Evolutionary conservation across 2,329 filamentous ascomycete genomes (phyloP).

Genomic region (Penicillium freii): DNA sequence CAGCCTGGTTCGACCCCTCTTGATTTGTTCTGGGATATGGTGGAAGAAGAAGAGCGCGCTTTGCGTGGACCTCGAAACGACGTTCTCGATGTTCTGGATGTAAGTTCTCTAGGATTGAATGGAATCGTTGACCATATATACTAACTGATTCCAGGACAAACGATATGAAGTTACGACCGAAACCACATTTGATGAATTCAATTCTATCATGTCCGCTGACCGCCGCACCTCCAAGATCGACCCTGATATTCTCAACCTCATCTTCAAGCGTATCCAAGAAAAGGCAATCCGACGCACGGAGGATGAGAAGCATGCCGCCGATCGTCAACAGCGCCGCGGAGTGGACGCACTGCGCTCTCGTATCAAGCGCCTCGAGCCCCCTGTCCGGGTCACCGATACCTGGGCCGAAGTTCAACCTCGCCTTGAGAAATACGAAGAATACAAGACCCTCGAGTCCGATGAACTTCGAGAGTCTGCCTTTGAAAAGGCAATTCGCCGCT

Average conservation of each 20-base stretch:
- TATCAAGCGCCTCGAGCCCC: conserved; percentile 87
- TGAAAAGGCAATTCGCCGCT: conserved; percentile 83
- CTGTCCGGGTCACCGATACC: conserved; percentile 71
- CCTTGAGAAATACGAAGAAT: conserved; percentile 79
- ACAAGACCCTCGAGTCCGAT: conserved; percentile 76
- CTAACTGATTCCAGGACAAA: conserved; percentile 66
- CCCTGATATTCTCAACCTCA: conserved; percentile 71
- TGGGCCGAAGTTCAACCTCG: conserved; percentile 85
- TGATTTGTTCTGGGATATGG: conserved; percentile 91
- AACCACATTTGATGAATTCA: conserved; percentile 86
- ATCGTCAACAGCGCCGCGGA: conserved; percentile 80
- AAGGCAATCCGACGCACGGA: conserved; percentile 80
- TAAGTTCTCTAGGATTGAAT: conserved; percentile 47
- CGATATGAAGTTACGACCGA: conserved; percentile 85
- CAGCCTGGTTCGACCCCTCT: conserved; percentile 81
- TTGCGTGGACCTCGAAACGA: conserved; percentile 77
- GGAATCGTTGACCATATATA: neutral
- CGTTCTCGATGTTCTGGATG: conserved; percentile 83
- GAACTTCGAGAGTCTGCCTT: conserved; percentile 80
- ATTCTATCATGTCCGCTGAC: conserved; percentile 77
- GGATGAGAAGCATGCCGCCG: conserved; percentile 76
- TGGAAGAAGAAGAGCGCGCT: conserved; percentile 91
- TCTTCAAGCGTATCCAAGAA: conserved; percentile 85
- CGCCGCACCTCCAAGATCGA: conserved; percentile 84
- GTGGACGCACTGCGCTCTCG: conserved; percentile 79